Conservation (phyloP, 768 basidiomycete genomes). For the Dacryopinax spathularia region DNA sequence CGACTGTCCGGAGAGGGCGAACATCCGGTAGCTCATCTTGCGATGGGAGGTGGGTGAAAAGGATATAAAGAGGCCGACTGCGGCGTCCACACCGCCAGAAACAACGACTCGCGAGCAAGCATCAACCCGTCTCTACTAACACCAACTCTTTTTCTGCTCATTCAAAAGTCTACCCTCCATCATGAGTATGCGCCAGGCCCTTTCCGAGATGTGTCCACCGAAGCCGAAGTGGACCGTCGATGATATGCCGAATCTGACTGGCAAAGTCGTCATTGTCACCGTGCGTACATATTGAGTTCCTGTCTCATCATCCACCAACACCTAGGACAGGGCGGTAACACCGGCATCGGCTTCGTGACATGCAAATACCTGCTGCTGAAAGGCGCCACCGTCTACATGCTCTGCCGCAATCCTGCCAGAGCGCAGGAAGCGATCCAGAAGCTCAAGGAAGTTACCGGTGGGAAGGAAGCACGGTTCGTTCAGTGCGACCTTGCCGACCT, state of each 20-base stretch:
- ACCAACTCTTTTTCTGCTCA: too few relatives aligned
- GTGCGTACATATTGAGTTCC: slow-evolving; percentile 7
- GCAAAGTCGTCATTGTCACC: slow-evolving; percentile 26
- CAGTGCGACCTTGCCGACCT: slow-evolving; percentile 29
- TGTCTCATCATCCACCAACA: not conserved
- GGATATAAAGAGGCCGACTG: too few relatives aligned
- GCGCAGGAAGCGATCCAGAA: slow-evolving; percentile 38
- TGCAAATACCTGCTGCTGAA: slow-evolving; percentile 29
- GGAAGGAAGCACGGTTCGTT: slow-evolving; percentile 31
- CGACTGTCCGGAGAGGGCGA: too few relatives aligned
- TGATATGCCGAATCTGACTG: slow-evolving; percentile 25
- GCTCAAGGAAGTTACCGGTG: slow-evolving; percentile 32
- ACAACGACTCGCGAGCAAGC: too few relatives aligned
- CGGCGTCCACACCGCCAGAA: too few relatives aligned
- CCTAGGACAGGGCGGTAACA: not conserved
- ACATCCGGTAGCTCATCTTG: too few relatives aligned
- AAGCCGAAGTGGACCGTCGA: slow-evolving; percentile 20
- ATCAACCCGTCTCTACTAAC: too few relatives aligned
- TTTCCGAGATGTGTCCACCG: slow-evolving; percentile 10
- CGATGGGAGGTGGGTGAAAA: too few relatives aligned
- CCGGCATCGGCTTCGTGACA: not conserved
- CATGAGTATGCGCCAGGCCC: too few relatives aligned
- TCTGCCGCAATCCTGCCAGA: slow-evolving; percentile 34
- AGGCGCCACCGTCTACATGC: slow-evolving; percentile 56
- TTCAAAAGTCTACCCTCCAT: too few relatives aligned